Percentiles rank a stretch among this genome's conserved stretches.
Evolutionary conservation across 768 basidiomycete species (phyloP).

Genomic region (Hygrocybe punicea): DNA sequence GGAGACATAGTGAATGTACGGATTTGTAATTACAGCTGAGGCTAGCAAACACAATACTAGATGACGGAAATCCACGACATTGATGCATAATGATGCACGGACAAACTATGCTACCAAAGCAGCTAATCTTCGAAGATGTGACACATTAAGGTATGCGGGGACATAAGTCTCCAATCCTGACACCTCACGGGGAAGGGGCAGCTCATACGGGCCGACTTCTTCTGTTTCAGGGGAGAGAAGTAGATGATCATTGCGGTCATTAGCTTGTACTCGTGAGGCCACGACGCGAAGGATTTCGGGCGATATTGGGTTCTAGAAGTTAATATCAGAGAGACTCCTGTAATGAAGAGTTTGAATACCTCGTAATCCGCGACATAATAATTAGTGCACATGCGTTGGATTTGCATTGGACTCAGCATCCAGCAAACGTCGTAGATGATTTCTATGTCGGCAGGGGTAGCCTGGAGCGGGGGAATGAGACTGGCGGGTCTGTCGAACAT

Average conservation of each 20-base stretch:
- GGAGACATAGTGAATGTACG: too few relatives aligned
- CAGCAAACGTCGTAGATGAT: conserved; percentile 99
- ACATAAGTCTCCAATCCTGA: conserved; percentile 96
- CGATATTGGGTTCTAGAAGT: conserved; percentile 83
- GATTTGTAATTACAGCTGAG: too few relatives aligned
- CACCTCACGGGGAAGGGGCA: conserved; percentile 91
- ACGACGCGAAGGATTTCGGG: conserved; percentile 97
- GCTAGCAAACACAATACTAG: too few relatives aligned
- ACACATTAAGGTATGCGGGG: conserved; percentile 86
- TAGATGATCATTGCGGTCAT: conserved; percentile 95
- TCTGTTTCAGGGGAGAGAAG: conserved; percentile 95
- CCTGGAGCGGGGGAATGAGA: conserved; percentile 41
- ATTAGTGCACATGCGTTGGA: conserved; percentile 98
- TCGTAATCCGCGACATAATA: conserved; percentile 99
- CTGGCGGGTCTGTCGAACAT: too few relatives aligned
- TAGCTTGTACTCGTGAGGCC: conserved; percentile 90
- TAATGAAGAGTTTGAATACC: conserved; percentile 41
- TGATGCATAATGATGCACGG: too few relatives aligned
- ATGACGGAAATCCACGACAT: too few relatives aligned
- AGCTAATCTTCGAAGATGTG: conserved; percentile 82
- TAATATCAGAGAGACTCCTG: background rate
- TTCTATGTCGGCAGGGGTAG: conserved; percentile 92
- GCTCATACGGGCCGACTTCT: conserved; percentile 93
- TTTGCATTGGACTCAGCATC: conserved; percentile 99
- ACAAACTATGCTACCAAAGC: conserved; percentile 68